Base-by-base conservation (phyloP, 192 early-diverging fungal genomes). In the Diversispora epigaea region DNA sequence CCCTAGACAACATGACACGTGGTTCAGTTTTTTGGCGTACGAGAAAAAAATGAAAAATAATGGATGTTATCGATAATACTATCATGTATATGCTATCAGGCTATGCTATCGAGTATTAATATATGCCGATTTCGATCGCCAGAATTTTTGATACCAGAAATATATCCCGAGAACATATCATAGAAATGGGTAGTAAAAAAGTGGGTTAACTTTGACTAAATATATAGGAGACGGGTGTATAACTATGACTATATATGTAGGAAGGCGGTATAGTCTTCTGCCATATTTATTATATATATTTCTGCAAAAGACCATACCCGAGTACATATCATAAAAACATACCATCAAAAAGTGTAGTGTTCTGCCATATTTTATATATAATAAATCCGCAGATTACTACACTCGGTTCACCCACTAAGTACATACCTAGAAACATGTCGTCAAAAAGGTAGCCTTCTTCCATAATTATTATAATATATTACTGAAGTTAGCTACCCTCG, bases 301-400 rank as follows among this genome's bases (percentile, higher is more conserved):
- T 64, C 22, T 17, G 17, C 4, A 64, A 4, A 11, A 11, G 3
- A 32, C 4, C 17, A 43, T 32, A 4, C n/a, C 17, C 17, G 55
- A 56, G 4, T 3, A 64, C 62, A 39, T 64, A 64, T 32, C 47
- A 49, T n/a, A n/a, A 49, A 49, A 49, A 11, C 47, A 49, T 49
- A 49, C 62, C 62, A 39, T n/a, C 4, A 32, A 39, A 32, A 32
- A 7, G 32, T 64, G 32, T 64, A n/a, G n/a, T n/a, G n/a, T 39
- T 17, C 39, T 64, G 12, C 62, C 7, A n/a, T 39, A 43, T 64
- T 64, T 11, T 64, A 39, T 39, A 39, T 39, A 64, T 64, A 39
- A 64, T 64, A 64, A 32, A 32, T 64, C 62, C 32, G 62, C n/a
- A 64, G 62, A 64, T 64, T 64, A 64, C 32, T 39, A 12, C 62